Base-by-base conservation (phyloP, 2,329 filamentous ascomycete species). In the Xylaria sp. region DNA sequence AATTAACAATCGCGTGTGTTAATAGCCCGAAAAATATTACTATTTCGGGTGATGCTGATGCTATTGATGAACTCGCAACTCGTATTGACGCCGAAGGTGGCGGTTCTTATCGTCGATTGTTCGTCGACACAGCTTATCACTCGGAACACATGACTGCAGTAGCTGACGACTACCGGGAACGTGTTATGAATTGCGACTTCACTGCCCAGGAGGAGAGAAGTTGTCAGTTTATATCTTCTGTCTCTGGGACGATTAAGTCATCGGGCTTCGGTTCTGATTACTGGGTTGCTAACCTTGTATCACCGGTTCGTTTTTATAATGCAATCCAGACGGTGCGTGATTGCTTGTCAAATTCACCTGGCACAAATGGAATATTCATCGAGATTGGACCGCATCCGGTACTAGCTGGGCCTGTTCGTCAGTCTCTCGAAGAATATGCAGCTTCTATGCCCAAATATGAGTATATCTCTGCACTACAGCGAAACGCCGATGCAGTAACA, bases 81-180 rank as follows among this genome's bases (percentile, higher is more conserved):
- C 59, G 56, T 11, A 15, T 69, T 15, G 10, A 15, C 33, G 56
- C 48, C n/a, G 28, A 66, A 26, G 49, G 46, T 5, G 33, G 33
- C 10, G 36, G 56, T 36, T 61, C 61, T 48, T 28, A 60, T 20
- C 63, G 67, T 33, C 31, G 44, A 7, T 53, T 69, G 6, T n/a
- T 31, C 2, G 33, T 58, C 26, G 62, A 66, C n/a, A 66, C 65
- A 9, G 68, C 68, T 20, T 70, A 70, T 20, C 68, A 70, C 31
- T 60, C 51, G 0, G 42, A 51, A 10, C 68, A 70, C 42, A 70
- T 70, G 68, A 6, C n/a, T 4, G 57, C 56, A 11, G 64, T 69
- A 1, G 67, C 63, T 1, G 51, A 58, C 6, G 56, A 61, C 10
- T 69, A 64, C 54, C 28, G 49, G 3, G 10, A 2, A 15, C 10